phyloP scores from a whole-genome alignment of 2,329 filamentous ascomycete genomes.

The Colletotrichum orbiculare region DNA sequence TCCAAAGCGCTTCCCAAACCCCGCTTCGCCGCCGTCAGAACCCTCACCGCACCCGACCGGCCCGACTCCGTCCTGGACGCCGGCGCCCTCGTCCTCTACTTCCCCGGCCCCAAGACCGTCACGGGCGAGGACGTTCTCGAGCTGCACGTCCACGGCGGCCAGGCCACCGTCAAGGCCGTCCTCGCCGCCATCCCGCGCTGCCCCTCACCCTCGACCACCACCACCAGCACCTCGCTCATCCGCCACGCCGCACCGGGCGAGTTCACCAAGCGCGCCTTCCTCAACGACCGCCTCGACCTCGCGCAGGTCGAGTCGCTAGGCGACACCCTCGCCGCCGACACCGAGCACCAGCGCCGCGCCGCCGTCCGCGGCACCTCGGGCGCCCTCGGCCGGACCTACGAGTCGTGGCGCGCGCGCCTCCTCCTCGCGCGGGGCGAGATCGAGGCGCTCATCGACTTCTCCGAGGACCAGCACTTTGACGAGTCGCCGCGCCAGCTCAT shows the following conservation, averaged over 20 bases:
- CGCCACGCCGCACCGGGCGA: conserved; percentile 95
- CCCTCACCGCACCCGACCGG: conserved; percentile 65
- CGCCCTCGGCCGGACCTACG: conserved; percentile 79
- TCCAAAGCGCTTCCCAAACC: conserved; percentile 56
- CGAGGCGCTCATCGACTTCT: conserved; percentile 96
- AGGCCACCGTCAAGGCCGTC: conserved; percentile 88
- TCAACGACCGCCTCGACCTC: conserved; percentile 86
- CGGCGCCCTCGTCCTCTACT: conserved; percentile 83
- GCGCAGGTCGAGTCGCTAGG: conserved; percentile 81
- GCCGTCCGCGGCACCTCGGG: conserved; percentile 83
- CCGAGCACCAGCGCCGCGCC: conserved; percentile 90
- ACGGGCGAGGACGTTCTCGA: conserved; percentile 95
- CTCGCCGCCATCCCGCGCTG: conserved; percentile 78
- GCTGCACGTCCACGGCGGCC: conserved; percentile 92
- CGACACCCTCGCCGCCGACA: conserved; percentile 75
- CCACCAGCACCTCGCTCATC: conserved; percentile 52
- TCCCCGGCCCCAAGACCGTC: conserved; percentile 82
- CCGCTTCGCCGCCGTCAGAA: conserved; percentile 76
- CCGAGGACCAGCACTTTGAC: conserved; percentile 97
- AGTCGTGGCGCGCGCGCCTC: conserved; percentile 81
- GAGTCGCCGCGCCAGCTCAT: conserved; percentile 82
- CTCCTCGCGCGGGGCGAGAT: conserved; percentile 88
- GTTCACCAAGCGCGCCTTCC: conserved; percentile 92
- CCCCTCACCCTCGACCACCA: conserved; percentile 15
- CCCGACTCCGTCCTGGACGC: conserved; percentile 75